These are phyloP conservation scores for Colletotrichum sp. DNA, from an alignment of 2,329 filamentous ascomycete genomes.

Conservation along the genomic window DNA sequence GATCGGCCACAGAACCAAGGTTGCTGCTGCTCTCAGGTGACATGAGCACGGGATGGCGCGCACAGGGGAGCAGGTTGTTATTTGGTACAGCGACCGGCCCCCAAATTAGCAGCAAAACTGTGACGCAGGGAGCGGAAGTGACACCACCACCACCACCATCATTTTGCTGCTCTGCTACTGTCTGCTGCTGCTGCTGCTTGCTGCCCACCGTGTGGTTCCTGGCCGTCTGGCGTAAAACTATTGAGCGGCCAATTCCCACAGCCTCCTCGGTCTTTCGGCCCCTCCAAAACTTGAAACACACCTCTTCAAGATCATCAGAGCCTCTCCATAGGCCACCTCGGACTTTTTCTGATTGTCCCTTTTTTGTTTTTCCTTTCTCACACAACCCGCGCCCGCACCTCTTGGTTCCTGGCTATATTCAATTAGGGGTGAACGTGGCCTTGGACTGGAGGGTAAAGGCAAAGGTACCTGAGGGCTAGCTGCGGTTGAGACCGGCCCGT, in stretches of 20 bases:
- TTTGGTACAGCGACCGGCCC: background rate
- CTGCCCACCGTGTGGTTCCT: background rate
- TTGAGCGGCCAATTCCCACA: background rate
- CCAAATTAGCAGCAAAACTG: background rate
- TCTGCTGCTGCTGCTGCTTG: background rate
- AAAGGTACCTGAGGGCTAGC: background rate
- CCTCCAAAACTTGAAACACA: background rate
- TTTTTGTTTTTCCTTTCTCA: background rate
- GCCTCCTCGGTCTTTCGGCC: background rate
- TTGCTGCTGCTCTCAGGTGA: background rate
- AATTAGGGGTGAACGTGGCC: background rate
- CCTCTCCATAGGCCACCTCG: background rate
- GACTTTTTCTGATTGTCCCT: background rate
- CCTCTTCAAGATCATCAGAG: background rate
- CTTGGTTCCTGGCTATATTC: background rate
- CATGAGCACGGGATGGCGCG: background rate
- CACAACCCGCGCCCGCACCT: background rate
- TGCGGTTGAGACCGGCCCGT: background rate
- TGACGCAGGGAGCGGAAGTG: conserved; percentile 1
- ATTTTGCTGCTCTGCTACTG: background rate
- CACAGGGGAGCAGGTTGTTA: background rate
- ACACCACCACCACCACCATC: background rate
- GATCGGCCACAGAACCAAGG: background rate
- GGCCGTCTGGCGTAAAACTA: background rate
- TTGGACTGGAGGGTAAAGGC: background rate